phyloP scores from a whole-genome alignment of 108 stramenopile species.

The Skeletonema tropicum region DNA sequence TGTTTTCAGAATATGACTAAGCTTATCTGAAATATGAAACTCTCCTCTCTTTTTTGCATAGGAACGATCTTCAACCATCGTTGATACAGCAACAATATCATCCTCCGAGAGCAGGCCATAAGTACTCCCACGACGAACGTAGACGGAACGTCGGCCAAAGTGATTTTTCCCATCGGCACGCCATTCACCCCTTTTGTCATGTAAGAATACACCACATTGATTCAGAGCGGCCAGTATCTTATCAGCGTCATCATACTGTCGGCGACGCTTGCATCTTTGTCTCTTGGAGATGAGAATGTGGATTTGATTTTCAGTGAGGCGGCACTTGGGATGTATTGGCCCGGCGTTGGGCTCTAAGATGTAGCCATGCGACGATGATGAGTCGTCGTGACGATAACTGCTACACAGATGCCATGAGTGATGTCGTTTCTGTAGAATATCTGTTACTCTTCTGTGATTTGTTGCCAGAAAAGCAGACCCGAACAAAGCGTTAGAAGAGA shows the following conservation, averaged over 20 bases:
- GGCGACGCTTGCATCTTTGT: conserved; percentile 5
- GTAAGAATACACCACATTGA: conserved; percentile 1
- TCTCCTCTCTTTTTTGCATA: conserved; percentile 16
- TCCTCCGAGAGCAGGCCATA: neutral
- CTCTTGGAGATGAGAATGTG: conserved; percentile 7
- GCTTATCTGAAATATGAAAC: conserved; percentile 25
- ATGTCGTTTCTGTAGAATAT: neutral
- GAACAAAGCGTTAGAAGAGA: neutral
- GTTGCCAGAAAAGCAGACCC: neutral
- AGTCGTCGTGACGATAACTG: neutral
- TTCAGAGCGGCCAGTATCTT: conserved; percentile 11
- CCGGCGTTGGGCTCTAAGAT: neutral
- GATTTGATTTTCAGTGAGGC: neutral
- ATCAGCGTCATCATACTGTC: conserved; percentile 10
- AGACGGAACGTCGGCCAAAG: conserved; percentile 8
- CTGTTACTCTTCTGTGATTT: neutral
- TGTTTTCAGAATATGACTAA: conserved; percentile 11
- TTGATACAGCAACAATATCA: conserved; percentile 1
- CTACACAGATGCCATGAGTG: neutral
- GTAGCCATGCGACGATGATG: neutral
- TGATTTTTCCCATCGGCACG: conserved; percentile 7
- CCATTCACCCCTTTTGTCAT: conserved; percentile 5
- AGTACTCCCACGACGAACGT: conserved; percentile 9
- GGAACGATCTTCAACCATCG: neutral
- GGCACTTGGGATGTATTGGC: conserved; percentile 1